phyloP scores from a whole-genome alignment of 2,329 filamentous ascomycete genomes.

The Myriosclerotinia scirpicola region DNA sequence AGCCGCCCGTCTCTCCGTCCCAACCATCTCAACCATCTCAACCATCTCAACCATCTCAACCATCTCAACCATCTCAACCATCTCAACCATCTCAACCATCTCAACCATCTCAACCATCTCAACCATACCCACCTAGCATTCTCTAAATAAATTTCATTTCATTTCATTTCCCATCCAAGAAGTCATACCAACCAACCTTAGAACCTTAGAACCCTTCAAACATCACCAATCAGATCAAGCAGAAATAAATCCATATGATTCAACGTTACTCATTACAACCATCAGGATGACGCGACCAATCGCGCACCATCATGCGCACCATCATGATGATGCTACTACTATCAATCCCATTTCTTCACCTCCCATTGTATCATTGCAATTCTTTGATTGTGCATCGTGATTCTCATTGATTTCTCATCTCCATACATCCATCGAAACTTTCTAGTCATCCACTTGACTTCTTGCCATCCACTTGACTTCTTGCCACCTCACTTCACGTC shows the following conservation, averaged over 20 bases:
- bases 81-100: no score
- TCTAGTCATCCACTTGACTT: no score
- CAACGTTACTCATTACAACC: not conserved
- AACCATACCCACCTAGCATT: not conserved
- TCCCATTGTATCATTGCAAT: not conserved
- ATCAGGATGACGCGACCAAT: not conserved
- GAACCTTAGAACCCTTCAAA: no score
- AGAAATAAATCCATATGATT: not conserved
- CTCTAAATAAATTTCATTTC: not conserved
- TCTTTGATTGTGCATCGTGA: conserved; percentile 13
- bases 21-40: conserved; percentile 4
- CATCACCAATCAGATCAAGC: no score
- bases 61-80: conserved; percentile 12
- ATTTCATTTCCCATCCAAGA: no score
- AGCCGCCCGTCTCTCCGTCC: not conserved
- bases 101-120: no score
- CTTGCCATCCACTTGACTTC: not conserved
- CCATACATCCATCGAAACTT: conserved; percentile 11
- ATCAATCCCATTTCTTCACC: not conserved
- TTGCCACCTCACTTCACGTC: not conserved
- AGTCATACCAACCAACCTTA: no score
- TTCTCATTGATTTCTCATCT: conserved; percentile 18
- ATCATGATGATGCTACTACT: not conserved
- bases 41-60: not conserved
- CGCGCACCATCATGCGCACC: no score